Evolutionary conservation across 352 stramenopile genomes (phyloP).

Genomic region (Pythium coloratum): DNA sequence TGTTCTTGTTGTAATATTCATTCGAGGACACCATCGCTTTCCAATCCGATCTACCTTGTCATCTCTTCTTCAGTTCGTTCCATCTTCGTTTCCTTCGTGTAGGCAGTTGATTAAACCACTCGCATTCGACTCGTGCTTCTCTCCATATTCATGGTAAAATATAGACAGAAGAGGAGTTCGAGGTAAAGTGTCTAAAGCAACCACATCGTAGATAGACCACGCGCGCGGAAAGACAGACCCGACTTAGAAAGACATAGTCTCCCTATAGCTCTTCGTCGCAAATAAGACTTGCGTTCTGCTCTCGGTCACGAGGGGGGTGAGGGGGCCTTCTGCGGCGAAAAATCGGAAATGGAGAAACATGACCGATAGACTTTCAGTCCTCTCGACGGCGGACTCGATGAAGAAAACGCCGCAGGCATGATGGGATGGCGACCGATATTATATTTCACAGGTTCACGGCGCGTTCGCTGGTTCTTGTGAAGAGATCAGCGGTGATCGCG

Average conservation of each 20-base stretch:
- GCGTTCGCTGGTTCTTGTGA: conserved; percentile 33
- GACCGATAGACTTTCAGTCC: neutral
- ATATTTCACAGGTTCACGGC: conserved; percentile 17
- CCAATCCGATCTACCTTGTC: conserved; percentile 71
- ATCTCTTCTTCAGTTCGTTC: conserved; percentile 67
- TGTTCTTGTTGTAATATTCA: conserved; percentile 66
- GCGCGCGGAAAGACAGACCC: conserved; percentile 61
- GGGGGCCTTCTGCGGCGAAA: conserved; percentile 63
- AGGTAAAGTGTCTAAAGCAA: conserved; percentile 31
- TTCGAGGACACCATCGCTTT: conserved; percentile 78
- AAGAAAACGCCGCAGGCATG: neutral
- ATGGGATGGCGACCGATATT: conserved; percentile 18
- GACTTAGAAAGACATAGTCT: conserved; percentile 91
- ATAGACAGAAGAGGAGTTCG: conserved; percentile 59
- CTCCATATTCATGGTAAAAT: conserved; percentile 36
- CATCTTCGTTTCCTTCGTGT: conserved; percentile 11
- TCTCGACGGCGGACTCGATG: neutral
- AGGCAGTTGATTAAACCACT: conserved; percentile 8
- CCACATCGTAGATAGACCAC: conserved; percentile 67
- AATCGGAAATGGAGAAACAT: conserved; percentile 53
- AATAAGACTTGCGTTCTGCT: conserved; percentile 56
- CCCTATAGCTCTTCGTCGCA: conserved; percentile 74
- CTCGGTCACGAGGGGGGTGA: conserved; percentile 43
- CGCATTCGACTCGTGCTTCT: conserved; percentile 10
- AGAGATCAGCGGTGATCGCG: conserved; percentile 20